Evolutionary conservation across 2,329 filamentous ascomycete species (phyloP).

Genomic region (Lasiodiplodia hormozganensis): DNA sequence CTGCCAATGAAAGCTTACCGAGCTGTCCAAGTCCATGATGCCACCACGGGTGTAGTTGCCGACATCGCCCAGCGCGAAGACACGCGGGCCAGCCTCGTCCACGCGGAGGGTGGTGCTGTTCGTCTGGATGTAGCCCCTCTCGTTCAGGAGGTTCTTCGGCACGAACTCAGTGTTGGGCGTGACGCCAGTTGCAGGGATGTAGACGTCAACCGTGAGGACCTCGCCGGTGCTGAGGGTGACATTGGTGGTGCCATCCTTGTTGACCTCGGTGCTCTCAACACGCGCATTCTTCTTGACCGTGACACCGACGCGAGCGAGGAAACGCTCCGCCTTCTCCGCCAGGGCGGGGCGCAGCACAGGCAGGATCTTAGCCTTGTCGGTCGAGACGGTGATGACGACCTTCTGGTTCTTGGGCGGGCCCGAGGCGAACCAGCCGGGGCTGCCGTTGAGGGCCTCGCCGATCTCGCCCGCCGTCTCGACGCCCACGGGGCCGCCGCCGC

Average conservation of each 20-base stretch:
- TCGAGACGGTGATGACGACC: constrained; percentile 41
- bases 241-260: constrained; percentile 49
- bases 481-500: constrained; percentile 45
- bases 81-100: constrained; percentile 31
- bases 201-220: constrained; percentile 47
- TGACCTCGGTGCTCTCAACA: constrained; percentile 30
- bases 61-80: constrained; percentile 47
- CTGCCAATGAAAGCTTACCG: constrained; percentile 30
- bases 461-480: constrained; percentile 49
- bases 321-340: constrained; percentile 38
- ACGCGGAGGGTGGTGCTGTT: constrained; percentile 40
- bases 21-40: constrained; percentile 42
- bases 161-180: constrained; percentile 40
- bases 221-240: constrained; percentile 47
- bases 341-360: constrained; percentile 34
- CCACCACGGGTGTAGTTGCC: constrained; percentile 40
- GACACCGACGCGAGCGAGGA: constrained; percentile 40
- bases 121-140: constrained; percentile 38
- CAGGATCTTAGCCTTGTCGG: constrained; percentile 37
- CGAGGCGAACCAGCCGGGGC: constrained; percentile 47
- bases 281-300: constrained; percentile 32
- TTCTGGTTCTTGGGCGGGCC: constrained; percentile 28
- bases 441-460: constrained; percentile 60
- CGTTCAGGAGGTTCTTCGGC: constrained; percentile 36
- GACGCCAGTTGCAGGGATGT: constrained; percentile 41